phyloP scores from a whole-genome alignment of 1,284 basidiomycete genomes.

The Porogramme epimiltina region DNA sequence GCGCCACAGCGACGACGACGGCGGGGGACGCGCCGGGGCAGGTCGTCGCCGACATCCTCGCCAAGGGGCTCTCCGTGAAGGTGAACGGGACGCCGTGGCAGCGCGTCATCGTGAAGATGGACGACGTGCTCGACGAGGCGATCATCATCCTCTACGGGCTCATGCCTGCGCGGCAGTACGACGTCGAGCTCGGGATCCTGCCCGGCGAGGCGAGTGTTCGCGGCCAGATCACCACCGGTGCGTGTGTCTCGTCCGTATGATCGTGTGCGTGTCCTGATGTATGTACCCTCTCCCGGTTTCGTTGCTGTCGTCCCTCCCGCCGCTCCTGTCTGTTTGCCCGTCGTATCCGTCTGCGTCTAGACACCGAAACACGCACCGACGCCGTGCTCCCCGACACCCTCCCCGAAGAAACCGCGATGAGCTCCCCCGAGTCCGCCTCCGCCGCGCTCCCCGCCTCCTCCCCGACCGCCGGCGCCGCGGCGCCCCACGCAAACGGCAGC shows the following conservation, averaged over 20 bases:
- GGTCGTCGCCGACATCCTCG: constrained; percentile 65
- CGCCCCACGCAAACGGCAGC: constrained; percentile 13
- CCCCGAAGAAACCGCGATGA: constrained; percentile 12
- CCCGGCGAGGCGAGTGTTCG: constrained; percentile 56
- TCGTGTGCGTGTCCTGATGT: background rate
- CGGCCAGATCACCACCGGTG: constrained; percentile 66
- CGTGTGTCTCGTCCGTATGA: constrained; percentile 18
- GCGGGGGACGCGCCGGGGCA: constrained; percentile 30
- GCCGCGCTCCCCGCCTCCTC: constrained; percentile 12
- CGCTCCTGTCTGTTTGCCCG: background rate
- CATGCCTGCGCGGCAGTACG: constrained; percentile 78
- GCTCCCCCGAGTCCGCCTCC: constrained; percentile 15
- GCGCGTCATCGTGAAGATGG: constrained; percentile 72
- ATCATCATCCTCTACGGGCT: constrained; percentile 81
- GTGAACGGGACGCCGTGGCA: constrained; percentile 78
- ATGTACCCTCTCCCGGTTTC: background rate
- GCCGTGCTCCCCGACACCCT: constrained; percentile 9
- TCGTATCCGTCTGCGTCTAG: constrained; percentile 6
- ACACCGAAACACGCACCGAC: constrained; percentile 21
- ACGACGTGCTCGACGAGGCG: constrained; percentile 76
- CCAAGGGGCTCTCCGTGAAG: constrained; percentile 73
- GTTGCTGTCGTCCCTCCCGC: background rate
- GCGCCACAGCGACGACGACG: constrained; percentile 29
- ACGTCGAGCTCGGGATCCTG: constrained; percentile 73
- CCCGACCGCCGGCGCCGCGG: constrained; percentile 3